phyloP scores from a whole-genome alignment of 73 alveolate species.

The Stentor roeselii region DNA sequence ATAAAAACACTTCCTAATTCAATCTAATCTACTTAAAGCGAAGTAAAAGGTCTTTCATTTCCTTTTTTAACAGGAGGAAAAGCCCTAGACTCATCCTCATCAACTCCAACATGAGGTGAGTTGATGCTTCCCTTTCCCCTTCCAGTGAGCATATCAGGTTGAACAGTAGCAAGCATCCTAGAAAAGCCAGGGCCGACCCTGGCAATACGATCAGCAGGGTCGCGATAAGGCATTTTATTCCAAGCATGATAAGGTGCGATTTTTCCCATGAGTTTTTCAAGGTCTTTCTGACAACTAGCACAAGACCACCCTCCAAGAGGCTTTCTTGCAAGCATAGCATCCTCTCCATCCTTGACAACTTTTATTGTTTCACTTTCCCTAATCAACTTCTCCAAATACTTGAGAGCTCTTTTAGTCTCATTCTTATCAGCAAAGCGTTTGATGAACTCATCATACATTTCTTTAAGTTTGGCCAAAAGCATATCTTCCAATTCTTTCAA shows the following conservation, averaged over 20 bases:
- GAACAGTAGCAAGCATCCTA: conserved; percentile 74
- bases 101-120: neutral
- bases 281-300: conserved; percentile 77
- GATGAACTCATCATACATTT: conserved; percentile 60
- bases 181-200: conserved; percentile 64
- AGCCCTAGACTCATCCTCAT: neutral
- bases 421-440: conserved; percentile 88
- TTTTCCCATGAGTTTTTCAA: conserved; percentile 61
- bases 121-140: neutral
- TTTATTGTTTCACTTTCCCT: conserved; percentile 54
- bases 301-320: conserved; percentile 79
- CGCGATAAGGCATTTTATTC: conserved; percentile 69
- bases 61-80: neutral
- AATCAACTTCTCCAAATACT: conserved; percentile 79
- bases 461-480: conserved; percentile 69
- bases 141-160: conserved; percentile 38
- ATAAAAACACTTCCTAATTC: no score
- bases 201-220: conserved; percentile 57
- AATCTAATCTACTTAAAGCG: neutral
- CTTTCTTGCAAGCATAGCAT: conserved; percentile 75
- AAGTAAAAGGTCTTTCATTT: neutral
- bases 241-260: conserved; percentile 69
- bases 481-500: conserved; percentile 45
- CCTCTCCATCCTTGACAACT: conserved; percentile 51
- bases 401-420: conserved; percentile 82